Evolutionary conservation across 1,284 basidiomycete species (phyloP).

Genomic region (Cerrena zonata): DNA sequence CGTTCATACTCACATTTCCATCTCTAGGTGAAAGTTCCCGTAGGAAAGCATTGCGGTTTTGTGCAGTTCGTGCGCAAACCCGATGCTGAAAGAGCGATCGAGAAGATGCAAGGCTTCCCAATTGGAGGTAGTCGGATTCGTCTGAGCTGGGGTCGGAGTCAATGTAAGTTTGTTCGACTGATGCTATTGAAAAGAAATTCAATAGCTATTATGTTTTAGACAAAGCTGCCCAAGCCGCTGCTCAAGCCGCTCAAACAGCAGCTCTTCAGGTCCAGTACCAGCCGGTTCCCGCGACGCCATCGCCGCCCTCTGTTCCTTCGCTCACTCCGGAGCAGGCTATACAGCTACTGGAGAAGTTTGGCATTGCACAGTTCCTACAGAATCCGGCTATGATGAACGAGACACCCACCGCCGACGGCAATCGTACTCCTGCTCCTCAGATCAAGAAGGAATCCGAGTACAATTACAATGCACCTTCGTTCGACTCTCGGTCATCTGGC

Average conservation of each 20-base stretch:
- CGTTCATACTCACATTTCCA: conserved; percentile 7
- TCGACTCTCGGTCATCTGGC: conserved; percentile 13
- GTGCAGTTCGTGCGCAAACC: conserved; percentile 89
- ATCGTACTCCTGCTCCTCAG: background rate
- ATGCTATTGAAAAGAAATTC: background rate
- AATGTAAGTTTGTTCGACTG: conserved; percentile 51
- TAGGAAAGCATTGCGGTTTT: conserved; percentile 92
- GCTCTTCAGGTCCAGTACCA: conserved; percentile 52
- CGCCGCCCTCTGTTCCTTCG: conserved; percentile 17
- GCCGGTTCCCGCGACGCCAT: conserved; percentile 27
- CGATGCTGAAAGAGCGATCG: conserved; percentile 88
- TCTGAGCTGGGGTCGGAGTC: conserved; percentile 87
- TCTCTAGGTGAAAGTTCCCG: conserved; percentile 83
- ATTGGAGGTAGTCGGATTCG: conserved; percentile 87
- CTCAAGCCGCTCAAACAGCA: conserved; percentile 71
- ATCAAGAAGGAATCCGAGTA: background rate
- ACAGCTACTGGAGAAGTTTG: conserved; percentile 59
- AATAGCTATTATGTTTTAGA: conserved; percentile 37
- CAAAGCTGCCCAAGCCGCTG: conserved; percentile 81
- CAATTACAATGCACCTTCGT: conserved; percentile 16
- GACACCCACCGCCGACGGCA: background rate
- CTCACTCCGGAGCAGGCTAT: conserved; percentile 65
- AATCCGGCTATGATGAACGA: conserved; percentile 16
- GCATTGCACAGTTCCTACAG: conserved; percentile 39
- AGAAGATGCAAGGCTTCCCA: conserved; percentile 93